A percentile compares a stretch with the other conserved stretches of the same genome.
These are phyloP conservation scores for Hypoxylon sp. DNA, from an alignment of 2,329 filamentous ascomycete genomes.

Conservation along the genomic window DNA sequence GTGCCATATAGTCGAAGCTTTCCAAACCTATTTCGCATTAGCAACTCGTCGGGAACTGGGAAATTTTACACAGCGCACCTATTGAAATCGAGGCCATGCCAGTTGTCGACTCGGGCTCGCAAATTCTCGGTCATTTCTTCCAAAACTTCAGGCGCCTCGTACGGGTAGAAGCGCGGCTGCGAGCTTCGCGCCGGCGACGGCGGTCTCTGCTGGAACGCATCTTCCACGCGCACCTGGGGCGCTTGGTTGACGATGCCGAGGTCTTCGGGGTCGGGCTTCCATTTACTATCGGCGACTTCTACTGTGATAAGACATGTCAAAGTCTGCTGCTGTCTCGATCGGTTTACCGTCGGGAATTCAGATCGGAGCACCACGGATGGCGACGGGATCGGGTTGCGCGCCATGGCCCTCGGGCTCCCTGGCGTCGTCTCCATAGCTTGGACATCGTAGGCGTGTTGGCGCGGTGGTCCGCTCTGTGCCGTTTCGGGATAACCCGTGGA, in stretches of 20 bases:
- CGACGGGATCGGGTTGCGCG: constrained; percentile 88
- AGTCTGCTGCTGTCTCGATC: constrained; percentile 93
- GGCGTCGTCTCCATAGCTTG: constrained; percentile 94
- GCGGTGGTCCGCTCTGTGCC: constrained; percentile 73
- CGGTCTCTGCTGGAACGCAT: constrained; percentile 63
- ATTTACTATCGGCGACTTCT: constrained; percentile 92
- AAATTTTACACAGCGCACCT: constrained; percentile 61
- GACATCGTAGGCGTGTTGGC: constrained; percentile 93
- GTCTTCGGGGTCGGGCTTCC: constrained; percentile 87
- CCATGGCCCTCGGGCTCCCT: constrained; percentile 75
- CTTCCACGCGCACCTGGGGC: constrained; percentile 62
- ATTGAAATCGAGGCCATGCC: constrained; percentile 94
- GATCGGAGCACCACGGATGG: constrained; percentile 95
- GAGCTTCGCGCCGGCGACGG: constrained; percentile 70
- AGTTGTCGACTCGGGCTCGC: constrained; percentile 92
- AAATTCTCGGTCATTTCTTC: constrained; percentile 89
- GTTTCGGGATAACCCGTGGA: constrained; percentile 85
- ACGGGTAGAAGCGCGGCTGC: constrained; percentile 71
- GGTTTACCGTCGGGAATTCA: constrained; percentile 93
- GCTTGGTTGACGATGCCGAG: constrained; percentile 66
- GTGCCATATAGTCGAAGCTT: constrained; percentile 90
- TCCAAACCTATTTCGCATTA: constrained; percentile 76
- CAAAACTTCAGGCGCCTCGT: constrained; percentile 80
- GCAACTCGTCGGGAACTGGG: constrained; percentile 22
- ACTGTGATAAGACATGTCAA: constrained; percentile 94